Evolutionary conservation across 257 asterid genomes (phyloP).

Genomic region (Nicotiana otophora): DNA sequence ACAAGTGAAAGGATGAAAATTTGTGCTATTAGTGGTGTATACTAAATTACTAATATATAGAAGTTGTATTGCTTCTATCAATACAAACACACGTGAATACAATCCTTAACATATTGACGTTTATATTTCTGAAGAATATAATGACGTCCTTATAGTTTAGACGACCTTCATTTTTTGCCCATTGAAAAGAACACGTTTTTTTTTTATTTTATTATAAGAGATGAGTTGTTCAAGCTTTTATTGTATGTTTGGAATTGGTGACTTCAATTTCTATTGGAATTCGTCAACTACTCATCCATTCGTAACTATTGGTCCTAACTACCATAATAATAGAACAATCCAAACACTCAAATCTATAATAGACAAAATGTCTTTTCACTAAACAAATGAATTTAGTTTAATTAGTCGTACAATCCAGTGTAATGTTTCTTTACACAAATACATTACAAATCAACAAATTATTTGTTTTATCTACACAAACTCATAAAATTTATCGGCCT

Average conservation of each 20-base stretch:
- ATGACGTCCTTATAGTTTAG: no score
- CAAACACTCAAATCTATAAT: neutral
- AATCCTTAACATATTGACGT: no score
- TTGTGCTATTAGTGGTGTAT: no score
- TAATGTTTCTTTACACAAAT: neutral
- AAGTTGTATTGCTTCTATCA: no score
- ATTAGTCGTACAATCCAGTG: neutral
- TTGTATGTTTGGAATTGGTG: neutral
- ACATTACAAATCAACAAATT: neutral
- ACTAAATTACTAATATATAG: no score
- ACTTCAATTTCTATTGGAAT: neutral
- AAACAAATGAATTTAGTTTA: neutral
- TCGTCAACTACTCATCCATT: neutral
- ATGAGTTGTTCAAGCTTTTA: neutral
- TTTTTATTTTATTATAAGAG: neutral
- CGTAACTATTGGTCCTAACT: neutral
- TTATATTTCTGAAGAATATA: no score
- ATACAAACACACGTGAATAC: no score
- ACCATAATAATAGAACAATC: neutral
- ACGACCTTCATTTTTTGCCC: neutral
- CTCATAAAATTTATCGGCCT: neutral
- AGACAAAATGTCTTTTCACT: neutral
- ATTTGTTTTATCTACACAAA: neutral
- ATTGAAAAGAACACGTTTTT: neutral
- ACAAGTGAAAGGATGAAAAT: no score